phyloP scores from a whole-genome alignment of 768 basidiomycete species.

The Rubroboletus satanas region DNA sequence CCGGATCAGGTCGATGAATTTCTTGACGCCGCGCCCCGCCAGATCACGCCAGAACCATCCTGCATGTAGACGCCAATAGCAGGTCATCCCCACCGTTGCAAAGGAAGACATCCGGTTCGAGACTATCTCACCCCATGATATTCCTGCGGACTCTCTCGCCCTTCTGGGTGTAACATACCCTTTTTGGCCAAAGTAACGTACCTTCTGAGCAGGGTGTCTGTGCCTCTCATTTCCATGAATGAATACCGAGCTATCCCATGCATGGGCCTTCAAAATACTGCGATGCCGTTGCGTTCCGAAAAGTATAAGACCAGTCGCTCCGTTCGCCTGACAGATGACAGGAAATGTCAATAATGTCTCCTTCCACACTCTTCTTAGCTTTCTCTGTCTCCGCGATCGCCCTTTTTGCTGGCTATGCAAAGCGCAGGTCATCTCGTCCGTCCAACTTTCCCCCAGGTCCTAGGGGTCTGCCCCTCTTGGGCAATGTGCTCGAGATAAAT shows the following conservation, averaged over 20 bases:
- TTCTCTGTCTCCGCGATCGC: slow-evolving; percentile 5
- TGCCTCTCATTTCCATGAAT: slow-evolving; percentile 9
- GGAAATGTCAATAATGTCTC: slow-evolving; percentile 5
- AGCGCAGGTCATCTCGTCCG: slow-evolving; percentile 3
- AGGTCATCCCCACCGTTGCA: not conserved
- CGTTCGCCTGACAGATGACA: not conserved
- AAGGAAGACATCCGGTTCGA: not conserved
- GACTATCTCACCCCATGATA: not conserved
- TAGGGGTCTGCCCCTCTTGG: slow-evolving; percentile 30
- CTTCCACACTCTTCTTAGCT: slow-evolving; percentile 5
- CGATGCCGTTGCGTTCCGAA: not conserved
- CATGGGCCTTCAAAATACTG: not conserved
- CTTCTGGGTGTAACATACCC: not conserved
- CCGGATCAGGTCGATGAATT: slow-evolving; percentile 9
- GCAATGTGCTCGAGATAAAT: slow-evolving; percentile 26
- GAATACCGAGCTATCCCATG: slow-evolving; percentile 6
- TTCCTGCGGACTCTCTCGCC: not conserved
- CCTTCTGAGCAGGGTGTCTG: slow-evolving; percentile 1
- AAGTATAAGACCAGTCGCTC: slow-evolving; percentile 15
- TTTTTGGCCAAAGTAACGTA: not conserved
- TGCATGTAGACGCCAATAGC: not conserved
- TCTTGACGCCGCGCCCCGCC: not conserved
- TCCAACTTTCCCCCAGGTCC: slow-evolving; percentile 29
- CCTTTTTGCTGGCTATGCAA: slow-evolving; percentile 11
- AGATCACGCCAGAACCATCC: not conserved